These are phyloP conservation scores for Candida coquimbonensis DNA, from an alignment of 805 yeast genomes.

Conservation along the genomic window DNA sequence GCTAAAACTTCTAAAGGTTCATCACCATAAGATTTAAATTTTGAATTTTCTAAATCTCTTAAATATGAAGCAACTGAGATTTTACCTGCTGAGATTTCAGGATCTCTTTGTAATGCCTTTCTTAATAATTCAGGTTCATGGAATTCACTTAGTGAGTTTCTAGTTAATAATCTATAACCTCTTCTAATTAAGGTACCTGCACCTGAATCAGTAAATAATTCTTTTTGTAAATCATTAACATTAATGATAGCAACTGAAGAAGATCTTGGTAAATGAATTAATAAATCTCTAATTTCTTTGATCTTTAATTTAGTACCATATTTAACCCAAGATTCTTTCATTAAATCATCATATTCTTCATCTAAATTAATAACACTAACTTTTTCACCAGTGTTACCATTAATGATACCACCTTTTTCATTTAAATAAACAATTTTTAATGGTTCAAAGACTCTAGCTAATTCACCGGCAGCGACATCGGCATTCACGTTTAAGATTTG, in stretches of 20 bases:
- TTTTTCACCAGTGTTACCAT: constrained; percentile 88
- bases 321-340: constrained; percentile 96
- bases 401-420: constrained; percentile 95
- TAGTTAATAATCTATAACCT: constrained; percentile 80
- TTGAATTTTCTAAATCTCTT: constrained; percentile 52
- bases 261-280: constrained; percentile 91
- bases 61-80: constrained; percentile 77
- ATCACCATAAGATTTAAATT: constrained; percentile 82
- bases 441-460: constrained; percentile 95
- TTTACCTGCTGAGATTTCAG: constrained; percentile 62
- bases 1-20: constrained; percentile 95
- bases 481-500: constrained; percentile 97
- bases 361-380: constrained; percentile 87
- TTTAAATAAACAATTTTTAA: constrained; percentile 91
- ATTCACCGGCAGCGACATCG: constrained; percentile 97
- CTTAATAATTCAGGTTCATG: constrained; percentile 69
- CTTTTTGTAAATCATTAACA: constrained; percentile 92
- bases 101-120: constrained; percentile 68
- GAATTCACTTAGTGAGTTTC: constrained; percentile 65
- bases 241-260: constrained; percentile 97
- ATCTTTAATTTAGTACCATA: constrained; percentile 97
- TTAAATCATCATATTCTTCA: constrained; percentile 86
- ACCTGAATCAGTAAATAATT: constrained; percentile 96
- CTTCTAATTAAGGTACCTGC: constrained; percentile 98
- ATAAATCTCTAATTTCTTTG: constrained; percentile 89